These are phyloP conservation scores for Fusarium sp. DNA, from an alignment of 2,329 filamentous ascomycete species.

Conservation along the genomic window DNA sequence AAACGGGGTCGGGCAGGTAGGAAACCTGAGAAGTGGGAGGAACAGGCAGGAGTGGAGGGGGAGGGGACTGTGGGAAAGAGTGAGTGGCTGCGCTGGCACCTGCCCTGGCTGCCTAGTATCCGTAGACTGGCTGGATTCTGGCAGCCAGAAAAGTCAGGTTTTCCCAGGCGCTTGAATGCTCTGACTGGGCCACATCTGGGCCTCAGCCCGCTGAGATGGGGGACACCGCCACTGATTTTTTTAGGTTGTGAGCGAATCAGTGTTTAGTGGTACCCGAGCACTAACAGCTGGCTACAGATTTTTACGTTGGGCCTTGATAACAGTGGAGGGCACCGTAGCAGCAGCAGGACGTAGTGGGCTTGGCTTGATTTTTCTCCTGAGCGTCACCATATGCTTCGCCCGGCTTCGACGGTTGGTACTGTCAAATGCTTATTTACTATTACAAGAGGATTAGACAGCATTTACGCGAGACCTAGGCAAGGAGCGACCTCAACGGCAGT, in stretches of 20 bases:
- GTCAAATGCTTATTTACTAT: constrained; percentile 41
- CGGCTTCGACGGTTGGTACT: constrained; percentile 40
- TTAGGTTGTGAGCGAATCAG: constrained; percentile 27
- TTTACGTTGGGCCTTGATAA: constrained; percentile 39
- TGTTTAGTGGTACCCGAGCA: constrained; percentile 40
- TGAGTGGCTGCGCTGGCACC: constrained; percentile 39
- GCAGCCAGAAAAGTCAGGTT: constrained; percentile 50
- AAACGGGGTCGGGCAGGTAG: constrained; percentile 42
- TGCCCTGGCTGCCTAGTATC: neutral
- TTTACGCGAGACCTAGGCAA: neutral
- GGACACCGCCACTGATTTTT: constrained; percentile 43
- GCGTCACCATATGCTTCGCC: constrained; percentile 42
- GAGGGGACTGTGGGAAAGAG: constrained; percentile 34
- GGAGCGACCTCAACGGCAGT: constrained; percentile 5
- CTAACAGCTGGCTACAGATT: constrained; percentile 41
- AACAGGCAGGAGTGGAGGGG: constrained; percentile 1
- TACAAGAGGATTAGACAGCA: constrained; percentile 23
- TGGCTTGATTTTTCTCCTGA: constrained; percentile 2
- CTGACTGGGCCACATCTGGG: constrained; percentile 31
- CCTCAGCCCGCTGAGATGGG: constrained; percentile 22
- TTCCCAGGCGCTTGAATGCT: constrained; percentile 37
- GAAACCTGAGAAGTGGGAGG: constrained; percentile 8
- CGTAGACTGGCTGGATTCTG: constrained; percentile 8
- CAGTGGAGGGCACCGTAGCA: constrained; percentile 20
- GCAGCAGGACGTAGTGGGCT: neutral